Evolutionary conservation across 2,329 filamentous ascomycete species (phyloP).

Genomic region (Fusarium neocosmosporiellum): DNA sequence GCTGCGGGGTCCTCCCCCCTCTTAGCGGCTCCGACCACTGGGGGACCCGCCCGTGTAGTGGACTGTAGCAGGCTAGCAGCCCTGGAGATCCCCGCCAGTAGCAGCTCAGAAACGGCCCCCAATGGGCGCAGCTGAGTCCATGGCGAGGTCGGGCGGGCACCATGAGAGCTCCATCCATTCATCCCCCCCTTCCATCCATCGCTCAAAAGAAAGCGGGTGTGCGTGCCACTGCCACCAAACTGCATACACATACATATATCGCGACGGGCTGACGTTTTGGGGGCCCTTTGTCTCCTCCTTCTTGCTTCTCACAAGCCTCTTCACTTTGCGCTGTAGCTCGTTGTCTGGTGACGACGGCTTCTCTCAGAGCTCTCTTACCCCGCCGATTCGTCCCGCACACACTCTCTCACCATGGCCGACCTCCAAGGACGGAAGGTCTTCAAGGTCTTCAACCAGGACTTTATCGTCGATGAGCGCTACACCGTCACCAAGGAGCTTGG

Average conservation of each 20-base stretch:
- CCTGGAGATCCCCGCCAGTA: slow-evolving; percentile 28
- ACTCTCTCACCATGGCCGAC: slow-evolving; percentile 50
- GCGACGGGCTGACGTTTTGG: slow-evolving; percentile 30
- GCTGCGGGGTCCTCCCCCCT: slow-evolving; percentile 34
- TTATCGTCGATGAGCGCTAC: slow-evolving; percentile 97
- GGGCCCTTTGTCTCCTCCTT: slow-evolving; percentile 29
- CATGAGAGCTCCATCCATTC: slow-evolving; percentile 20
- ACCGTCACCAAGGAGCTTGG: slow-evolving; percentile 98
- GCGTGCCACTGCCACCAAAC: slow-evolving; percentile 16
- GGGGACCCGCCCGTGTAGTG: slow-evolving; percentile 24
- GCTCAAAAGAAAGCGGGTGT: slow-evolving; percentile 16
- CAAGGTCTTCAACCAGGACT: slow-evolving; percentile 99
- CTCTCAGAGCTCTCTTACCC: slow-evolving; percentile 23
- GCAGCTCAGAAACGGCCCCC: slow-evolving; percentile 9
- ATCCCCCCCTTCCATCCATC: slow-evolving; percentile 31
- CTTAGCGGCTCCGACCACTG: slow-evolving; percentile 39
- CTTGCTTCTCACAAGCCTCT: slow-evolving; percentile 12
- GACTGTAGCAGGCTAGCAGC: slow-evolving; percentile 24
- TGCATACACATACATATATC: slow-evolving; percentile 46
- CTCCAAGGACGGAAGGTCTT: slow-evolving; percentile 82
- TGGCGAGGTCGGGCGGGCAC: no score
- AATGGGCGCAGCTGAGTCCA: slow-evolving; percentile 29
- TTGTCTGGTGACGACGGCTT: slow-evolving; percentile 3
- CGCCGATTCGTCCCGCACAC: slow-evolving; percentile 24
- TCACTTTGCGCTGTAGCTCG: not conserved